Percentiles rank a stretch among this genome's conserved stretches.
Evolutionary conservation across 257 asterid species (phyloP).

Genomic region (Solanum rostratum): DNA sequence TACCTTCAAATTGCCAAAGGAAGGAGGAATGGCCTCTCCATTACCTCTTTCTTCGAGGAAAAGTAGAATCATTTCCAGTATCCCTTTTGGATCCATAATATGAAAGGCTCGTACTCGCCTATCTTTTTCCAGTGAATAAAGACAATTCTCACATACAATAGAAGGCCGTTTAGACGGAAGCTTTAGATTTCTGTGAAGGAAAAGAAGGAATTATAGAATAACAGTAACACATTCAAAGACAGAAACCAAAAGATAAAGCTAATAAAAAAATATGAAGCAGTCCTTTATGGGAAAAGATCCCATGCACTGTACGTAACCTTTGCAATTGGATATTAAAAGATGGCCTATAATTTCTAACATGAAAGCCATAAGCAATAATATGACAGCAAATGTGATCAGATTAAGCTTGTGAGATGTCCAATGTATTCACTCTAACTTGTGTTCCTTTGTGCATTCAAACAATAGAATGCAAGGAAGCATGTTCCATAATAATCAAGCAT

Average conservation of each 20-base stretch:
- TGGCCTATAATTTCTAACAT: not conserved
- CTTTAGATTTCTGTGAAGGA: slow-evolving; percentile 55
- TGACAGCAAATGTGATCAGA: not conserved
- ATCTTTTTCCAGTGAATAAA: slow-evolving; percentile 66
- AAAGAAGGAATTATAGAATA: slow-evolving; percentile 2
- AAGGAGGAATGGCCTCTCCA: slow-evolving; percentile 33
- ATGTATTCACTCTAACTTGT: not conserved
- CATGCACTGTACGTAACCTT: not conserved
- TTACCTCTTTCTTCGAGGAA: slow-evolving; percentile 80
- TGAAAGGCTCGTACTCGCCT: slow-evolving; percentile 74
- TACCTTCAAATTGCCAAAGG: slow-evolving; percentile 52
- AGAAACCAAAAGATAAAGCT: not conserved
- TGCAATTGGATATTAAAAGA: not conserved
- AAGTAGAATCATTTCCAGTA: slow-evolving; percentile 62
- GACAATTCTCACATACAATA: slow-evolving; percentile 87
- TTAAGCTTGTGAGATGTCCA: not conserved
- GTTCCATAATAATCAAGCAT: not conserved
- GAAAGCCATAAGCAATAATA: not conserved
- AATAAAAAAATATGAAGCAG: not conserved
- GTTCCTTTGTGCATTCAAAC: not conserved
- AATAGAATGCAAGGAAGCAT: not conserved
- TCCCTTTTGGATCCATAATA: slow-evolving; percentile 68
- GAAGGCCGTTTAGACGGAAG: slow-evolving; percentile 84
- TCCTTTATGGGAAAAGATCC: not conserved
- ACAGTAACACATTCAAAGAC: not conserved